Evolutionary conservation across 441 rosid genomes (phyloP).

Genomic region (Eutrema salsugineum): DNA sequence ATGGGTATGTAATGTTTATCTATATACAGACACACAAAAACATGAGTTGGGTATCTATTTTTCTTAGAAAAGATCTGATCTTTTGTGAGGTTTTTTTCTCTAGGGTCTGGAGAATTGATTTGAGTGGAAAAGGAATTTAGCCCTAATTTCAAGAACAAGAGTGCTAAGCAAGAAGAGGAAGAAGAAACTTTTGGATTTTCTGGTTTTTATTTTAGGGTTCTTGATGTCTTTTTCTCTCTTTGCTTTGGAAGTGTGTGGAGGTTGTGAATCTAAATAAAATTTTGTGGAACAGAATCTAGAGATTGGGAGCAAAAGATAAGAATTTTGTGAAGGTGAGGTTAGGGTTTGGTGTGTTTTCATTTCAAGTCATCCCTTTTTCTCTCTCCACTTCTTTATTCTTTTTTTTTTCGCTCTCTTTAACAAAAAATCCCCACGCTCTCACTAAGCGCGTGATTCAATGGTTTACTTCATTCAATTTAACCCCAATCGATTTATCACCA

Average conservation of each 20-base stretch:
- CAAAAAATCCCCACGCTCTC: not conserved
- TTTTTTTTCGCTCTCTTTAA: not conserved
- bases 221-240: not conserved
- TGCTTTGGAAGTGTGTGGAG: not conserved
- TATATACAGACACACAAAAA: conserved; percentile 18
- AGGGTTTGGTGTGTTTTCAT: conserved; percentile 36
- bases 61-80: conserved; percentile 33
- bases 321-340: conserved; percentile 30
- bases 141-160: conserved; percentile 39
- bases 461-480: not conserved
- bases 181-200: not conserved
- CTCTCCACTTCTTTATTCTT: not conserved
- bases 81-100: conserved; percentile 20
- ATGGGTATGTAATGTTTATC: conserved; percentile 8
- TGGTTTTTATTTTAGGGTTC: conserved; percentile 7
- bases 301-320: conserved; percentile 28
- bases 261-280: not conserved
- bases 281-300: not conserved
- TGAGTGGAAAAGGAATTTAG: conserved; percentile 38
- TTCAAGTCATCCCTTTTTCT: not conserved
- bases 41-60: conserved; percentile 17
- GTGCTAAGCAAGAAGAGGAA: not conserved
- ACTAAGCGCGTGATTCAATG: not conserved
- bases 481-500: not conserved
- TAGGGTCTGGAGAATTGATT: conserved; percentile 18